Evolutionary conservation across 225 moss, liverwort and hornwort species (phyloP).

Genomic region (Bryoerythrophyllum caledonicum): DNA sequence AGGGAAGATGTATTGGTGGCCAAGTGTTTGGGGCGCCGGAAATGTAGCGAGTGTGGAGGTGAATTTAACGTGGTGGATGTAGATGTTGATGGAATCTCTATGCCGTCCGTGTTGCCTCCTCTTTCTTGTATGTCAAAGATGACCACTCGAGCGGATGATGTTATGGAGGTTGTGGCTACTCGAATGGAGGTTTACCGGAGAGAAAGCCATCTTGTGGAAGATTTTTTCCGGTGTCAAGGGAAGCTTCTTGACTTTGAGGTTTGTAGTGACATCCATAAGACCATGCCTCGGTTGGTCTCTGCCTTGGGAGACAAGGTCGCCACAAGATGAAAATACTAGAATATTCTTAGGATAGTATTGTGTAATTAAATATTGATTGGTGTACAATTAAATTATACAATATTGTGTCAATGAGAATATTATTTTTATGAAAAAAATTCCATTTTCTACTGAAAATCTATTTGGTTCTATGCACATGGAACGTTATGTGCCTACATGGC

Average conservation of each 20-base stretch:
- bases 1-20: constrained; percentile 60
- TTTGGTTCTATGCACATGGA: background rate
- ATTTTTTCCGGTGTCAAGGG: constrained; percentile 53
- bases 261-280: constrained; percentile 60
- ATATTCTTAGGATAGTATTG: too few species aligned
- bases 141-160: constrained; percentile 70
- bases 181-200: constrained; percentile 57
- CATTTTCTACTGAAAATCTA: background rate
- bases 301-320: constrained; percentile 37
- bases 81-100: constrained; percentile 50
- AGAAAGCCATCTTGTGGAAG: constrained; percentile 76
- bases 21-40: constrained; percentile 82
- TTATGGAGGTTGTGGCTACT: constrained; percentile 58
- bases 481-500: background rate
- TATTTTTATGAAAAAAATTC: background rate
- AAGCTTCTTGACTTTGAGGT: constrained; percentile 71
- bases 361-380: background rate
- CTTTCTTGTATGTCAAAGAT: constrained; percentile 66
- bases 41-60: constrained; percentile 74
- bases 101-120: constrained; percentile 75
- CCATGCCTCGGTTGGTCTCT: constrained; percentile 65
- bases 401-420: background rate
- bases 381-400: too few species aligned
- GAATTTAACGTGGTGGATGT: constrained; percentile 75
- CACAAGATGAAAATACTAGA: constrained; percentile 27